A percentile compares a stretch with the other conserved stretches of the same genome.
phyloP scores from a whole-genome alignment of 345 rosid species.

The Arabidopsis thaliana region TAIR10.1 NC_003075.7:15792501-15793000 shows the following conservation, averaged over 20 bases:
- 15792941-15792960: conserved; percentile 56
- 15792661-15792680: conserved; percentile 70
- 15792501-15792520: conserved; percentile 88
- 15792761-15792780: conserved; percentile 66
- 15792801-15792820: conserved; percentile 61
- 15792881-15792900: conserved; percentile 46
- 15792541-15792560: conserved; percentile 58
- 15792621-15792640: conserved; percentile 89
- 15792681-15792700: conserved; percentile 51
- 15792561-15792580: conserved; percentile 68
- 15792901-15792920: conserved; percentile 59
- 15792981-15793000: conserved; percentile 52
- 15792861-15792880: conserved; percentile 51
- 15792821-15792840: conserved; percentile 62
- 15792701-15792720: conserved; percentile 54
- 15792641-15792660: conserved; percentile 73
- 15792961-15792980: conserved; percentile 51
- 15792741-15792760: conserved; percentile 63
- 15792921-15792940: conserved; percentile 52
- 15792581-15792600: conserved; percentile 75
- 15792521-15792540: conserved; percentile 64
- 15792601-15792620: conserved; percentile 53
- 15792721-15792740: conserved; percentile 53
- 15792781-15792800: conserved; percentile 56
- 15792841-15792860: conserved; percentile 56